Base-by-base conservation (phyloP, 495 filamentous ascomycete genomes). In the Penicillium turbatum region DNA sequence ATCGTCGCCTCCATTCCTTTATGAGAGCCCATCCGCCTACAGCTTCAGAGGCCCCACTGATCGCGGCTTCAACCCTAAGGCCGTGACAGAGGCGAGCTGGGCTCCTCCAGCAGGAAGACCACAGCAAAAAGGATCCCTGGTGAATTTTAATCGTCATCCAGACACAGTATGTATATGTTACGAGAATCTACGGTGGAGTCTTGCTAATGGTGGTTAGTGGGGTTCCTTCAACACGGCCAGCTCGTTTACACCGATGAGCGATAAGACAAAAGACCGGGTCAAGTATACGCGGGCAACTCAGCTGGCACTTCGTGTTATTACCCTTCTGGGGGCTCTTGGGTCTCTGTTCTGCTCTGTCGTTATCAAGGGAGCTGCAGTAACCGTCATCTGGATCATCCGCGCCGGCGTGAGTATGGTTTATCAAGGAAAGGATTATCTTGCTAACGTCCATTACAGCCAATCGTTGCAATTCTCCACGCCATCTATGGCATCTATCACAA, bases 401-500 rank as follows among this genome's bases (percentile, higher is more conserved):
- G 82, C 89, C 30, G 85, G 85, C 10, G 90, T 95, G 81, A 57
- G 84, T 71, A 43, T 6, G 2, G 7, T n/a, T 16, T 3, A 17
- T 2, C 4, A 6, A 21, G 9, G 6, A 17, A 13, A n/a, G 29
- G 38, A 24, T 13, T n/a, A 9, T 15, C 30, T 50, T 21, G 55
- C 56, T 61, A 26, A 60, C 29, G 8, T 16, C 6, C 10, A 17
- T 6, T 21, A n/a, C 53, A 86, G 88, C 84, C 89, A 42, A 86
- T 81, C 5, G 77, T 90, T 34, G 88, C 86, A 37, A 78, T 87
- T 36, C 53, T 89, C 3, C 82, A 86, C 61, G 82, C 81, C 0
- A 57, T 84, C 6, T 97, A 97, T 66, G 86, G 78, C 29, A 80
- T 92, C 39, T 90, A 86, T 62, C 88, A 95, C 66, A 81, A 93